Evolutionary conservation across 2,329 filamentous ascomycete genomes (phyloP).

Genomic region (Fusarium cicatricum): DNA sequence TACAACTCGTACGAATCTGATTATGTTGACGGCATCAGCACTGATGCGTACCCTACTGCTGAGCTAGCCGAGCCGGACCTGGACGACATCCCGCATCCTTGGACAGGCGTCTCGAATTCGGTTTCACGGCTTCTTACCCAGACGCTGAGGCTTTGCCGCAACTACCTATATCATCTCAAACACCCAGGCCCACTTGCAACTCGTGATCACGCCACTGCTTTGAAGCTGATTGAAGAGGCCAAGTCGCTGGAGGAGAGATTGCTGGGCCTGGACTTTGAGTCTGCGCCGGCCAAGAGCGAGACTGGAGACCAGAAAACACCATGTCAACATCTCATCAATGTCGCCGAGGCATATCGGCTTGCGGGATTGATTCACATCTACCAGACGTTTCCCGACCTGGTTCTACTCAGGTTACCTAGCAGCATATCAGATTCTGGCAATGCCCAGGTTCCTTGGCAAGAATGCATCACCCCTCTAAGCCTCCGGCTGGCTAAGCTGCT

Average conservation of each 20-base stretch:
- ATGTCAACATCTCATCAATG: conserved; percentile 44
- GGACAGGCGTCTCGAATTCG: conserved; percentile 49
- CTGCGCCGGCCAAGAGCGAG: conserved; percentile 25
- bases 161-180: conserved; percentile 42
- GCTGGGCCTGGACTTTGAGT: conserved; percentile 40
- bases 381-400: conserved; percentile 49
- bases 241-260: conserved; percentile 46
- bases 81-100: conserved; percentile 45
- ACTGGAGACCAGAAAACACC: conserved; percentile 43
- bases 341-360: conserved; percentile 50
- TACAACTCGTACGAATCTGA: conserved; percentile 16
- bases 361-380: conserved; percentile 51
- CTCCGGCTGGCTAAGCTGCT: too few species aligned
- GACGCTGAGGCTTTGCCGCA: conserved; percentile 48
- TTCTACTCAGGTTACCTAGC: conserved; percentile 41
- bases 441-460: conserved; percentile 41
- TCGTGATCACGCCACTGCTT: conserved; percentile 24
- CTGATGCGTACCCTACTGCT: conserved; percentile 24
- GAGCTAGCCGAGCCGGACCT: conserved; percentile 17
- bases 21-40: conserved; percentile 18
- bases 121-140: conserved; percentile 47
- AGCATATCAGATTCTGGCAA: not conserved
- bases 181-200: conserved; percentile 25
- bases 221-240: conserved; percentile 44
- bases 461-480: conserved; percentile 24